Base-by-base conservation (phyloP, 768 basidiomycete species). In the Naematelia aurantialba region DNA sequence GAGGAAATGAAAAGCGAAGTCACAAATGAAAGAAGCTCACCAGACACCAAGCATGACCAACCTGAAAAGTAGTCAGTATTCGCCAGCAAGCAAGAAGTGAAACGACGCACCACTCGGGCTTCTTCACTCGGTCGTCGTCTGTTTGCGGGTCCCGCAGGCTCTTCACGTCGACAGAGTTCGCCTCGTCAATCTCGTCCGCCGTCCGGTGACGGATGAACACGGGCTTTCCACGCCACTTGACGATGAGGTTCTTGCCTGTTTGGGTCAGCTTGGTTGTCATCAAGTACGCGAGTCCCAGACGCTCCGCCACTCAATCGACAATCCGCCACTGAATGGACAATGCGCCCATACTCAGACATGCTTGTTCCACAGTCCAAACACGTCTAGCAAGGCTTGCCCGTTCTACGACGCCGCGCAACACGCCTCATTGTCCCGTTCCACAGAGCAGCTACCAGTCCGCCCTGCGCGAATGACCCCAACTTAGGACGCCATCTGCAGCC, bases 181-280 rank as follows among this genome's bases (percentile, higher is more conserved):
- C 96, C 81, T 99, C 96, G 63, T 89, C 85, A 69, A 99, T 89
- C 82, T 99, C 96, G 56, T 82, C 83, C 57, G 82, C 72, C 13
- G 96, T 99, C 72, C 96, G 85, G 82, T 99, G 96, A 66, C 96
- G 85, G 78, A 99, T 91, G 83, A 98, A 98, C 55, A 99, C 96
- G 65, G 96, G 96, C 83, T 99, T 99, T 78, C 96, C 96, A 74
- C 96, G 89, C 96, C 96, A 99, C 82, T 97, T 78, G 65, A 72
- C 70, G 59, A 74, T 72, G 57, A 76, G 64, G 70, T 70, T 70
- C 60, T 74, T 62, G 56, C 72, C 72, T 74, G 49, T 13, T n/a
- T 53, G 34, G 10, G 19, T 56, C 55, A 58, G 57, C 45, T 30
- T 29, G 13, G 47, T 25, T 17, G 5, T 1, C 50, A 17, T 12